A percentile compares a stretch with the other conserved stretches of the same genome.
Conservation (phyloP, 257 asterid genomes). For the Solanum virginianum region DNA sequence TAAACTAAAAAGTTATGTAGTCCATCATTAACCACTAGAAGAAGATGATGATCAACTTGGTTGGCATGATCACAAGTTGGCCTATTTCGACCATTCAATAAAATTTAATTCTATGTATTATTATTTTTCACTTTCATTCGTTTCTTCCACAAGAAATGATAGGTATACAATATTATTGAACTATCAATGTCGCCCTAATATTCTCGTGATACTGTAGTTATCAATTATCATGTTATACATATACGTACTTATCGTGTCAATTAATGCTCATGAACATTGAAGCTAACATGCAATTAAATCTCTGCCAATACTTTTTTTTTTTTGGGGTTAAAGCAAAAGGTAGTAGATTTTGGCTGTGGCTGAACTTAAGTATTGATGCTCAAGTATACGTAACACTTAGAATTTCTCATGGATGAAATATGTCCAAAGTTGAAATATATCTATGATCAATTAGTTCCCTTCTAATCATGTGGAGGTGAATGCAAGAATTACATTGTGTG, state of each 20-base stretch:
- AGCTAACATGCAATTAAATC: neutral
- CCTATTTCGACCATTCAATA: conserved; percentile 7
- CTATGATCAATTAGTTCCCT: neutral
- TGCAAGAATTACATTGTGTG: neutral
- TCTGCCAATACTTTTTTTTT: neutral
- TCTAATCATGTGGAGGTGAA: neutral
- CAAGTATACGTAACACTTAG: neutral
- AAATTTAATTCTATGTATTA: neutral
- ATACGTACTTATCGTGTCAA: neutral
- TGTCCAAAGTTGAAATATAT: neutral
- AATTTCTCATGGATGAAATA: neutral
- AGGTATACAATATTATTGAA: neutral
- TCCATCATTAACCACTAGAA: neutral
- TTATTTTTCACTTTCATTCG: neutral
- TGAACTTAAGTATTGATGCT: neutral
- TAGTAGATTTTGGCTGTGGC: neutral
- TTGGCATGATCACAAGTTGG: conserved; percentile 12
- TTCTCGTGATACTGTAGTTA: neutral
- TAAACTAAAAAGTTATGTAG: neutral
- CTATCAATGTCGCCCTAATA: neutral
- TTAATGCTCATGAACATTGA: neutral
- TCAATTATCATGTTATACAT: neutral
- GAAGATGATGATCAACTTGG: neutral
- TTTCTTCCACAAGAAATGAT: neutral
- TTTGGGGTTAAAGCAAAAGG: neutral